Evolutionary conservation across 2,329 filamentous ascomycete genomes (phyloP).

Genomic region (Trichoderma pleuroti): DNA sequence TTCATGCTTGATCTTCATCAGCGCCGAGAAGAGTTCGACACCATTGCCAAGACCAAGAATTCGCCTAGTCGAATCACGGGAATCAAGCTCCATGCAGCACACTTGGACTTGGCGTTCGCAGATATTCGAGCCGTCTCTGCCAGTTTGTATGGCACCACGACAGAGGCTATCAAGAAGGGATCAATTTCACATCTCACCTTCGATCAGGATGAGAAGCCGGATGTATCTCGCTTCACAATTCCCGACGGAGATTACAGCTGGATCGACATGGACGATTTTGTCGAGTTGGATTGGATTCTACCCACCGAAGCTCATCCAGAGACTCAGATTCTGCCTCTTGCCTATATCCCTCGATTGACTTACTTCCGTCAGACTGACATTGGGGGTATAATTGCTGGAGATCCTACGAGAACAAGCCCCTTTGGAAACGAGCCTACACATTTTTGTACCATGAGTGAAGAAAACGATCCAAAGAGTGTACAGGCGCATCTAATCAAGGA

Average conservation of each 20-base stretch:
- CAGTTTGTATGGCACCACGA: constrained; percentile 75
- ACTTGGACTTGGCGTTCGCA: constrained; percentile 85
- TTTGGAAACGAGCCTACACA: constrained; percentile 95
- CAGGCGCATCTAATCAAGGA: constrained; percentile 82
- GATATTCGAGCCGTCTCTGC: constrained; percentile 93
- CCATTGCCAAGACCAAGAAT: constrained; percentile 70
- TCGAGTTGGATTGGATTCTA: constrained; percentile 94
- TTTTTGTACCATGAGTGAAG: constrained; percentile 88
- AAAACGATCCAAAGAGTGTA: constrained; percentile 82
- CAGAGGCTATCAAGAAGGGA: constrained; percentile 68
- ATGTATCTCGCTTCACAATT: constrained; percentile 88
- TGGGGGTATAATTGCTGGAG: constrained; percentile 71
- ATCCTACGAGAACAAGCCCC: constrained; percentile 76
- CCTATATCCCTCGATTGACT: constrained; percentile 89
- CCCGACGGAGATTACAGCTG: constrained; percentile 93
- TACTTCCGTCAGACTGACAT: constrained; percentile 98
- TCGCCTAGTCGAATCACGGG: constrained; percentile 79
- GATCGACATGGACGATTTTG: constrained; percentile 99
- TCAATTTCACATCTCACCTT: constrained; percentile 49
- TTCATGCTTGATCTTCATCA: constrained; percentile 97
- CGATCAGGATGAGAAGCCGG: constrained; percentile 57
- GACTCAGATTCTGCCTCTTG: constrained; percentile 89
- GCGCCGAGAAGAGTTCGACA: constrained; percentile 85
- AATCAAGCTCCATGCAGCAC: constrained; percentile 93
- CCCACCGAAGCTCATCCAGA: constrained; percentile 86